phyloP scores from a whole-genome alignment of 2,329 filamentous ascomycete genomes.

The Diaporthe sp. region DNA sequence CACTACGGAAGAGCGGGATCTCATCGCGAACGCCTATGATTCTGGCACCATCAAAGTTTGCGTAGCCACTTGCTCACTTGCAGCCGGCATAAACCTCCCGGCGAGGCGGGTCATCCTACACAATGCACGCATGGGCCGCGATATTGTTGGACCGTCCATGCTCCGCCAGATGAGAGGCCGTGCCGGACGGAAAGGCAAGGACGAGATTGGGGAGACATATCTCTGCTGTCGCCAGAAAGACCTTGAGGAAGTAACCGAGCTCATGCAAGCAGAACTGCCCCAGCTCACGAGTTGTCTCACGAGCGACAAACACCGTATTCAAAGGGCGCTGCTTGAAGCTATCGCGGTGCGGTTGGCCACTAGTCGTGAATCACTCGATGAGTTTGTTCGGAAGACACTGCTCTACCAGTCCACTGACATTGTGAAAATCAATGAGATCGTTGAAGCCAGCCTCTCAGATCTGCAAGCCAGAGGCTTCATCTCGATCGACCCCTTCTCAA shows the following conservation, averaged over 20 bases:
- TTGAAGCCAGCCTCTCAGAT: conserved; percentile 72
- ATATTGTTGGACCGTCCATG: conserved; percentile 84
- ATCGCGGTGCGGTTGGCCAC: conserved; percentile 78
- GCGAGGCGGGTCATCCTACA: conserved; percentile 83
- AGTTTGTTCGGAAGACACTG: conserved; percentile 78
- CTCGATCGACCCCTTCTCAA: conserved; percentile 60
- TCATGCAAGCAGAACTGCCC: conserved; percentile 81
- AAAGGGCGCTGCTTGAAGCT: conserved; percentile 79
- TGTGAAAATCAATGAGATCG: conserved; percentile 64
- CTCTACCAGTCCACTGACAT: conserved; percentile 70
- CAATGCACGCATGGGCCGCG: conserved; percentile 81
- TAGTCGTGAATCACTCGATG: conserved; percentile 73
- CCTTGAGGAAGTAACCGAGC: conserved; percentile 76
- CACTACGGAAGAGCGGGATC: conserved; percentile 81
- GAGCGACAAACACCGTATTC: conserved; percentile 77
- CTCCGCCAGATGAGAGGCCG: conserved; percentile 85
- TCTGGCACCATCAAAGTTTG: conserved; percentile 77
- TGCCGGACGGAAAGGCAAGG: conserved; percentile 84
- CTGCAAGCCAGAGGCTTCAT: conserved; percentile 71
- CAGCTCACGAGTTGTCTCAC: conserved; percentile 77
- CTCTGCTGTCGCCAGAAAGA: conserved; percentile 79
- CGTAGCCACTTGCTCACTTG: conserved; percentile 83
- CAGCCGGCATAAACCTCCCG: conserved; percentile 85
- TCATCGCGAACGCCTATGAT: conserved; percentile 80
- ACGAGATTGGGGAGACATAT: conserved; percentile 83